Conservation (phyloP, 768 basidiomycete species). For the Leccinum disarticulatum region DNA sequence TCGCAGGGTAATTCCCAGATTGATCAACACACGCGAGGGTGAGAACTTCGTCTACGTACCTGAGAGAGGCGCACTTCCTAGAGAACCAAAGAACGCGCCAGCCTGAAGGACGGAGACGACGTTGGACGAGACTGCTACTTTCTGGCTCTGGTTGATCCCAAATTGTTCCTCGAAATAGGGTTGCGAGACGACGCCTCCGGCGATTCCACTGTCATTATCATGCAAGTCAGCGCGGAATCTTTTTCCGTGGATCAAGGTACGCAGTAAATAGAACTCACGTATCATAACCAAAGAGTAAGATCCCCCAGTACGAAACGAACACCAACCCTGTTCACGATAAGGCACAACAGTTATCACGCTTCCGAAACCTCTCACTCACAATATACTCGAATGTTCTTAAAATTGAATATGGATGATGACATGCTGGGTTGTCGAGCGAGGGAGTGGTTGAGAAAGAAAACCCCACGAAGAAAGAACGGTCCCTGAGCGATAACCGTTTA, state of each 20-base stretch:
- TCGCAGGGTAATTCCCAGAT: neutral
- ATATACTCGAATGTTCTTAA: constrained; percentile 64
- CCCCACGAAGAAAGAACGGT: neutral
- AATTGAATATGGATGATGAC: constrained; percentile 4
- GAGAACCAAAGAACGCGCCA: constrained; percentile 85
- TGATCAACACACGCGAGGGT: neutral
- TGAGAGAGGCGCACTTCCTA: constrained; percentile 69
- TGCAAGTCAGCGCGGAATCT: neutral
- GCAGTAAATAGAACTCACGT: constrained; percentile 43
- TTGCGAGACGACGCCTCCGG: constrained; percentile 67
- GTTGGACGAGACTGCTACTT: constrained; percentile 67
- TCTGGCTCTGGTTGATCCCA: constrained; percentile 45
- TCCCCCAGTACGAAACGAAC: constrained; percentile 75
- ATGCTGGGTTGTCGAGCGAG: neutral
- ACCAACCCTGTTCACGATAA: constrained; percentile 56
- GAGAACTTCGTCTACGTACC: constrained; percentile 44
- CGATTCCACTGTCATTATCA: constrained; percentile 47
- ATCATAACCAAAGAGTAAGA: constrained; percentile 82
- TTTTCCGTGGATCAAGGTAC: neutral
- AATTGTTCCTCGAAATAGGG: constrained; percentile 63
- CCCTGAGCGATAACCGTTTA: neutral
- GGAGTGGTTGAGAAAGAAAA: neutral
- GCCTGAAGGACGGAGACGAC: constrained; percentile 87
- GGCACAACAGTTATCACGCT: neutral
- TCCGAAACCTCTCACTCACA: constrained; percentile 40